Conservation (phyloP, 2,329 filamentous ascomycete species). For the Pyrenochaeta sp. region DNA sequence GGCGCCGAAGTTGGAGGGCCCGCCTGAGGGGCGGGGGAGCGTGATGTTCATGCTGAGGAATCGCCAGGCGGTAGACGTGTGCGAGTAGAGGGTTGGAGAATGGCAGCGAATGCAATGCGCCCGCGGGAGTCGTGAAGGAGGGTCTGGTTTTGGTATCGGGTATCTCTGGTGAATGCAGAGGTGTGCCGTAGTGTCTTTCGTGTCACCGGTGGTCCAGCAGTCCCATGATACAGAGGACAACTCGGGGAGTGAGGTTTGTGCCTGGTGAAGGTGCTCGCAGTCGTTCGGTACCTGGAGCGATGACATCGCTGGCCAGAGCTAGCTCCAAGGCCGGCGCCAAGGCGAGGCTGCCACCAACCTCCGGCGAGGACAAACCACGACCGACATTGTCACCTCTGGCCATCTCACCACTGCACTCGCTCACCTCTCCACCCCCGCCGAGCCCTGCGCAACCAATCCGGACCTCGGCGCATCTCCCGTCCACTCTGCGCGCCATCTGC, state of each 20-base stretch:
- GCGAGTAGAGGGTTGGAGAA: too few species aligned
- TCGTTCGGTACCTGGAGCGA: conserved; percentile 24
- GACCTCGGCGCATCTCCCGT: conserved; percentile 16
- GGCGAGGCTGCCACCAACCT: conserved; percentile 12
- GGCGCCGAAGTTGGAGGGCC: conserved; percentile 60
- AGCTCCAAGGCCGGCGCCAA: too few species aligned
- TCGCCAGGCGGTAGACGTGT: too few species aligned
- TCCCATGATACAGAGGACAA: conserved; percentile 7
- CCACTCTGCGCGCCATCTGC: neutral
- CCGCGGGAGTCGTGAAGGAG: too few species aligned
- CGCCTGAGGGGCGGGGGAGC: conserved; percentile 65
- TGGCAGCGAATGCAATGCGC: neutral
- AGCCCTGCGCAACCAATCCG: conserved; percentile 21
- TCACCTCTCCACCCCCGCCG: conserved; percentile 9
- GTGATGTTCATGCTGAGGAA: conserved; percentile 66
- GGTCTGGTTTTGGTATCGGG: too few species aligned
- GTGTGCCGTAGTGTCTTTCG: neutral
- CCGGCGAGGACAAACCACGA: too few species aligned
- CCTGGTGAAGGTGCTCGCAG: conserved; percentile 4
- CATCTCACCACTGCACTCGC: conserved; percentile 9
- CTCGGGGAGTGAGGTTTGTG: neutral
- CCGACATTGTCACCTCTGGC: conserved; percentile 15
- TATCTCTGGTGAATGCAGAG: neutral
- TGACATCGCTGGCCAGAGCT: conserved; percentile 25
- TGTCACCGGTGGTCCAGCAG: conserved; percentile 11